Evolutionary conservation across 495 filamentous ascomycete genomes (phyloP), one percentile per base, ranked within the genome.

Genomic region (Podospora comata): DNA sequence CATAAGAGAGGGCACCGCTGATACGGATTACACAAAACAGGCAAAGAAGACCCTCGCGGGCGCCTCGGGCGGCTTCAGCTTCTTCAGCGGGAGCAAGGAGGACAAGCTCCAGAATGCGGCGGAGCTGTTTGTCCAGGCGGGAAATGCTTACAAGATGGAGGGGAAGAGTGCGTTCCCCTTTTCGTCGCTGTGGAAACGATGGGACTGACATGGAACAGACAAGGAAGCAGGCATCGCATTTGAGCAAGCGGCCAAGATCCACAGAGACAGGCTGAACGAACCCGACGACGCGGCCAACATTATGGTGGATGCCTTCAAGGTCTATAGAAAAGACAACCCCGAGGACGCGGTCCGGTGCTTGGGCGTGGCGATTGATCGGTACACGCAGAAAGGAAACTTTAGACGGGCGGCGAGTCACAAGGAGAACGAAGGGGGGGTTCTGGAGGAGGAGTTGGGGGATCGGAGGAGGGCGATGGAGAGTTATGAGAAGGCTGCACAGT

Each of bases 261-360:
- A 95, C 79, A 83, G 74, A 5, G 84, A 89, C 61, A 87, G 92
- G 67, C 85, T 96, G 57, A 92, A 91, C 76, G 93, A 97, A 75
- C 91, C 91, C 58, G 91, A 95, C 75, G 93, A 97, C 75, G 91
- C 90, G 34, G 93, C 94, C 48, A 94, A 94, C 76, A 87, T 88
- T 60, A 81, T 91, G 67, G 68, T 79, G 11, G 82, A 86, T 68
- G 92, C 92, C 28, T 95, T 90, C 83, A 94, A 95, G 82, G 86
- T 88, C 62, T 96, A 96, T 81, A 87, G 88, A 74, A 94, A 92
- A 81, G 85, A 89, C 32, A 86, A 89, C 74, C 92, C 93, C 15
- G 83, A 89, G 74, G 90, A 92, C 77, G 92, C 92, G 20, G 89
- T 90, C 62, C 82, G 90, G 64, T 91, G 91, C 67, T 82, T 96